A percentile compares a stretch with the other conserved stretches of the same genome.
Conservation (phyloP, 495 filamentous ascomycete species). For the Friedmanniomyces simplex region DNA sequence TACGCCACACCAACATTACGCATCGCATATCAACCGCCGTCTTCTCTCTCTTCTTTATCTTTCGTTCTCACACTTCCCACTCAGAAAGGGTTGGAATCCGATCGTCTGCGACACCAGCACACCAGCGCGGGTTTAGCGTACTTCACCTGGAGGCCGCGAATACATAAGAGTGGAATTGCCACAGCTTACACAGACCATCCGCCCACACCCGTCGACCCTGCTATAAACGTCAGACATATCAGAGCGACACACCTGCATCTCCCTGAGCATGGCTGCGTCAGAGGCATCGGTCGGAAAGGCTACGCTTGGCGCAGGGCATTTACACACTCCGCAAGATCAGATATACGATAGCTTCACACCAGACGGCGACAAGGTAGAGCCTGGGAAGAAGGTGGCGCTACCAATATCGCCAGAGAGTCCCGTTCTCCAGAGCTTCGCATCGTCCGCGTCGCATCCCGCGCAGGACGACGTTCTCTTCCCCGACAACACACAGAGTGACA, state of each 20-base stretch:
- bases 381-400: background rate
- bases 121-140: background rate
- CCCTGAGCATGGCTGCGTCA: background rate
- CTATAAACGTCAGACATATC: background rate
- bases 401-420: conserved; percentile 9
- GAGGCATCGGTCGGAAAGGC: background rate
- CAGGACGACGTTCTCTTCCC: conserved; percentile 10
- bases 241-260: background rate
- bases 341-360: conserved; percentile 11
- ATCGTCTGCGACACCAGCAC: background rate
- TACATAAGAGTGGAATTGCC: background rate
- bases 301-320: conserved; percentile 7
- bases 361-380: background rate
- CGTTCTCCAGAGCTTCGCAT: background rate
- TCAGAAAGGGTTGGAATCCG: background rate
- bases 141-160: background rate
- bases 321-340: conserved; percentile 10
- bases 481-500: background rate
- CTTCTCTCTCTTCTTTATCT: background rate
- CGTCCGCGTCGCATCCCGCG: background rate
- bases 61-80: background rate
- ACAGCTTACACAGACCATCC: background rate
- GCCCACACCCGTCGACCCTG: background rate
- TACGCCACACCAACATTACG: background rate
- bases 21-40: too few relatives aligned